Conservation (phyloP, 2,329 filamentous ascomycete species). For the Cryphonectria radicalis region DNA sequence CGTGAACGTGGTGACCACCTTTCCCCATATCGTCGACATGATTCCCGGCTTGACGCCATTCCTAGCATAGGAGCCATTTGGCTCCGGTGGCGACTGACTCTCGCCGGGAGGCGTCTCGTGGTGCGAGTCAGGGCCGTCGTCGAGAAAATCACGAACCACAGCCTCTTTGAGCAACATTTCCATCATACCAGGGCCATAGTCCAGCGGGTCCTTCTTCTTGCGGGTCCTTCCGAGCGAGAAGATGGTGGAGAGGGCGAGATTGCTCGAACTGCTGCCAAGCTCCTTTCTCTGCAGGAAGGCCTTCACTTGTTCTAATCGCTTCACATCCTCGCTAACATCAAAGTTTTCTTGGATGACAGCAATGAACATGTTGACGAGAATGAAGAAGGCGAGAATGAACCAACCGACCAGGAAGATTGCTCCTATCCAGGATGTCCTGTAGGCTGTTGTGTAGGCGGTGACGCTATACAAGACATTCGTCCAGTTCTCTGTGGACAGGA, state of each 20-base stretch:
- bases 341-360: constrained; percentile 99
- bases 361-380: constrained; percentile 99
- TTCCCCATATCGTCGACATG: constrained; percentile 65
- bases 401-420: constrained; percentile 90
- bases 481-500: constrained; percentile 96
- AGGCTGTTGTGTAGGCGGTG: constrained; percentile 67
- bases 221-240: constrained; percentile 65
- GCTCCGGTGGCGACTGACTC: constrained; percentile 41
- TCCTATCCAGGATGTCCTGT: constrained; percentile 86
- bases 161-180: constrained; percentile 97
- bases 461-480: constrained; percentile 84
- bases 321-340: constrained; percentile 97
- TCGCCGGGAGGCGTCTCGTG: constrained; percentile 44
- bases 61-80: constrained; percentile 39
- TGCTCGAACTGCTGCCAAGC: constrained; percentile 71
- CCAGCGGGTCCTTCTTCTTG: constrained; percentile 77
- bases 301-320: constrained; percentile 93
- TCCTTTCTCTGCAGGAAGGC: constrained; percentile 93
- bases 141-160: constrained; percentile 91
- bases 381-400: constrained; percentile 95
- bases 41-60: constrained; percentile 58
- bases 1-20: constrained; percentile 58
- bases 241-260: constrained; percentile 75
- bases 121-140: constrained; percentile 64
- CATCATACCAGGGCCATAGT: constrained; percentile 88